Percentiles rank a stretch among this genome's conserved stretches.
These are phyloP conservation scores for Clonostachys byssicola DNA, from an alignment of 2,329 filamentous ascomycete species.

Conservation along the genomic window DNA sequence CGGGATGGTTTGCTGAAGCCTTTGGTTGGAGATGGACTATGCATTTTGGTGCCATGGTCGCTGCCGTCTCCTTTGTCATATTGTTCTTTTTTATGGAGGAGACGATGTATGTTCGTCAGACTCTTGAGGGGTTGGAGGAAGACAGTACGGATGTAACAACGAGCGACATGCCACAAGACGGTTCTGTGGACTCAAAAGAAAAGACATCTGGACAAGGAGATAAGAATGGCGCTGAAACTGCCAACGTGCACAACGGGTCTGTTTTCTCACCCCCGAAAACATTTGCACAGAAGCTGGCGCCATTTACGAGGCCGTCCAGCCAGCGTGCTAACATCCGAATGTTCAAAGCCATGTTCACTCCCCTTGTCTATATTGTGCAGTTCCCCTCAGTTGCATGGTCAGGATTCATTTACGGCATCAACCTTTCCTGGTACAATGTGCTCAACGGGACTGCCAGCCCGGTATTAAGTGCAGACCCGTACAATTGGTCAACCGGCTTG, in stretches of 20 bases:
- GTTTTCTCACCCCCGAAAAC: not conserved
- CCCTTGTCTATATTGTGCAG: slow-evolving; percentile 19
- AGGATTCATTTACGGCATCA: slow-evolving; percentile 24
- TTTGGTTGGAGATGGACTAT: slow-evolving; percentile 42
- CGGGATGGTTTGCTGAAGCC: slow-evolving; percentile 42
- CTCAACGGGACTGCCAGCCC: slow-evolving; percentile 23
- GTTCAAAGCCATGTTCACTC: slow-evolving; percentile 3
- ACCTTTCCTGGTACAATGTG: slow-evolving; percentile 26
- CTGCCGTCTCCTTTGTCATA: slow-evolving; percentile 40
- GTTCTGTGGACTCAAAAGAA: not conserved
- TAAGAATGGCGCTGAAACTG: too few species aligned
- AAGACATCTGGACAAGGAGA: not conserved
- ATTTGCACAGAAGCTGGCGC: not conserved
- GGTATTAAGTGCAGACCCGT: slow-evolving; percentile 22
- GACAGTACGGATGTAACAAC: not conserved
- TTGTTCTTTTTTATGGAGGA: slow-evolving; percentile 58
- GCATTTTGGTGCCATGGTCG: slow-evolving; percentile 48
- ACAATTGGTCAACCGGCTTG: slow-evolving; percentile 20
- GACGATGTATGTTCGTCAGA: slow-evolving; percentile 45
- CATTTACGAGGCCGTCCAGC: not conserved
- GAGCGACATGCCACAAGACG: not conserved
- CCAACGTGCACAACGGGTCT: not conserved
- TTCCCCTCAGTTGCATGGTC: slow-evolving; percentile 23
- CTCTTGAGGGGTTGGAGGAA: slow-evolving; percentile 16
- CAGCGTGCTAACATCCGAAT: not conserved